Evolutionary conservation across 2,329 filamentous ascomycete genomes (phyloP).

Genomic region (Metarhizium rileyi): DNA sequence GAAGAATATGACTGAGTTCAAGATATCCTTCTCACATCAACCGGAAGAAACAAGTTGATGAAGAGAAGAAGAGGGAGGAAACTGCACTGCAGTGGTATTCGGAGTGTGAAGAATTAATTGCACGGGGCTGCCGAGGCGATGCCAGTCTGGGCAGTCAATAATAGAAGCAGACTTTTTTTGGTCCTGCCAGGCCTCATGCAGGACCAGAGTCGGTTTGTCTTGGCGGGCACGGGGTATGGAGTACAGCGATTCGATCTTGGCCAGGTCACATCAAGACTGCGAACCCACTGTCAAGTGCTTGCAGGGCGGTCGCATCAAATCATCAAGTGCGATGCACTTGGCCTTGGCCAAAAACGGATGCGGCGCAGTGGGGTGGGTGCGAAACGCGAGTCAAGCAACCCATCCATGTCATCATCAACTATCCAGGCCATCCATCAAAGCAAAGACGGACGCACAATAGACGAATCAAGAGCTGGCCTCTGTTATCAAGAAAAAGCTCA

Average conservation of each 20-base stretch:
- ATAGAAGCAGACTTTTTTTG: neutral
- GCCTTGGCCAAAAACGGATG: neutral
- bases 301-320: neutral
- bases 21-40: neutral
- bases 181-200: no score
- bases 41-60: neutral
- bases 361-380: neutral
- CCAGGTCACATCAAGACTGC: no score
- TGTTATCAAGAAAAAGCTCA: no score
- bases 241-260: neutral
- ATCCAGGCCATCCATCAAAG: no score
- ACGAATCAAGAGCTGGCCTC: no score
- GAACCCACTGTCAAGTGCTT: no score
- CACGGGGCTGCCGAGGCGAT: neutral
- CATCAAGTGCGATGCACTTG: neutral
- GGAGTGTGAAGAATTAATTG: neutral
- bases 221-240: neutral
- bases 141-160: neutral
- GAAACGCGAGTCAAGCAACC: no score
- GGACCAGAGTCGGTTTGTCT: neutral
- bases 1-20: neutral
- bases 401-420: neutral
- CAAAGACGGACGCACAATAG: no score
- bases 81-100: neutral
- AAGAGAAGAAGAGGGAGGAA: neutral